Percentiles rank a stretch among this genome's conserved stretches.
phyloP scores from a whole-genome alignment of 2,329 filamentous ascomycete species.

The Fusarium tricinctum region DNA sequence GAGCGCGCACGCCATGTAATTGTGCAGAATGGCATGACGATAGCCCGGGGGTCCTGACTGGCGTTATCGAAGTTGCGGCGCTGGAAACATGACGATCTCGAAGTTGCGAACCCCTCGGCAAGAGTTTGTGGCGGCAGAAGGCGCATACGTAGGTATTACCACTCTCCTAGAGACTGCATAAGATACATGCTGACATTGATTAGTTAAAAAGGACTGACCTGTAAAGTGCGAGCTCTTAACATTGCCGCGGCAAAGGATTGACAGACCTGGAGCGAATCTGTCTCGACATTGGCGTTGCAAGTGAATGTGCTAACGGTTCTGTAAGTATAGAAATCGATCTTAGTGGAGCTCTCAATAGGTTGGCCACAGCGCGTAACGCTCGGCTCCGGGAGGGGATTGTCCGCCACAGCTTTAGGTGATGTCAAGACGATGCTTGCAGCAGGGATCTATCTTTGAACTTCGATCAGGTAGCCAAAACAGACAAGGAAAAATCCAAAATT shows the following conservation, averaged over 20 bases:
- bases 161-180: constrained; percentile 51
- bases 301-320: constrained; percentile 24
- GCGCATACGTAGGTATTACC: constrained; percentile 59
- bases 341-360: constrained; percentile 40
- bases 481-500: constrained; percentile 9
- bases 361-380: constrained; percentile 34
- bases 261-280: constrained; percentile 34
- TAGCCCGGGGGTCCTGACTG: constrained; percentile 7
- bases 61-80: constrained; percentile 24
- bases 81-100: constrained; percentile 35
- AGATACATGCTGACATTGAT: constrained; percentile 10
- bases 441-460: constrained; percentile 3
- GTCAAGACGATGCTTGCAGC: neutral
- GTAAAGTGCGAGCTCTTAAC: constrained; percentile 60
- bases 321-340: constrained; percentile 24
- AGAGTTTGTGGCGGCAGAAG: constrained; percentile 55
- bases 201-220: constrained; percentile 51
- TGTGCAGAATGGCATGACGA: constrained; percentile 10
- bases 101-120: constrained; percentile 35
- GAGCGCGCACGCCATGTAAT: constrained; percentile 37
- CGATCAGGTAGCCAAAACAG: neutral
- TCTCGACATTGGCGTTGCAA: constrained; percentile 43
- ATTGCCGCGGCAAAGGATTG: constrained; percentile 53
- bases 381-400: constrained; percentile 46
- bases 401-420: constrained; percentile 34